Evolutionary conservation across 495 filamentous ascomycete species (phyloP).

Genomic region (Pseudotulostoma volvatum): DNA sequence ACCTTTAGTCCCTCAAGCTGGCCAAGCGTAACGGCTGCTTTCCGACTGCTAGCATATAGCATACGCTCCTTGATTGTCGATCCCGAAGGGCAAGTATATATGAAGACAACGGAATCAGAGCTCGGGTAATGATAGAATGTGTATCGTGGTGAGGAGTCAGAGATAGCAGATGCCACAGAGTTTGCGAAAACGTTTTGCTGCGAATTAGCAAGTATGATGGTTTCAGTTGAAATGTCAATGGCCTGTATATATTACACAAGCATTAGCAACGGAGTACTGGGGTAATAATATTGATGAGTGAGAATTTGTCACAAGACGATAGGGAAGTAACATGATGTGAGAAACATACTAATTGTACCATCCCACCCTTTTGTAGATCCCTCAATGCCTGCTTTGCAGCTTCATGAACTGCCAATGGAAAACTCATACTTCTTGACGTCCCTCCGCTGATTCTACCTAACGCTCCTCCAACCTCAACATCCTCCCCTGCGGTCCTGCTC

Average conservation of each 20-base stretch:
- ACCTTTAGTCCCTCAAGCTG: constrained; percentile 54
- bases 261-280: constrained; percentile 18
- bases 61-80: constrained; percentile 84
- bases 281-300: no score
- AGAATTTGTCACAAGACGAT: constrained; percentile 3
- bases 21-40: constrained; percentile 50
- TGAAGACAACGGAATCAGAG: constrained; percentile 61
- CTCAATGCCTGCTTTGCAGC: constrained; percentile 50
- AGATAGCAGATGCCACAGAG: constrained; percentile 45
- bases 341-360: constrained; percentile 67
- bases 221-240: constrained; percentile 56
- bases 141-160: constrained; percentile 70
- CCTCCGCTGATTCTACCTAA: constrained; percentile 41
- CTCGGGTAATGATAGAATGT: constrained; percentile 68
- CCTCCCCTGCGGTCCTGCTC: constrained; percentile 69
- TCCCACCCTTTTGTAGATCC: constrained; percentile 36
- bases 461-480: constrained; percentile 46
- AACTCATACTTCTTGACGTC: constrained; percentile 24
- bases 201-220: constrained; percentile 51
- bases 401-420: constrained; percentile 51
- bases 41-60: constrained; percentile 79
- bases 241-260: constrained; percentile 16
- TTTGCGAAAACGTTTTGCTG: constrained; percentile 33
- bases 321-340: constrained; percentile 2
- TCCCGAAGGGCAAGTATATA: constrained; percentile 77